Conservation (phyloP, 352 stramenopile species). For the Plasmopara halstedii region DNA sequence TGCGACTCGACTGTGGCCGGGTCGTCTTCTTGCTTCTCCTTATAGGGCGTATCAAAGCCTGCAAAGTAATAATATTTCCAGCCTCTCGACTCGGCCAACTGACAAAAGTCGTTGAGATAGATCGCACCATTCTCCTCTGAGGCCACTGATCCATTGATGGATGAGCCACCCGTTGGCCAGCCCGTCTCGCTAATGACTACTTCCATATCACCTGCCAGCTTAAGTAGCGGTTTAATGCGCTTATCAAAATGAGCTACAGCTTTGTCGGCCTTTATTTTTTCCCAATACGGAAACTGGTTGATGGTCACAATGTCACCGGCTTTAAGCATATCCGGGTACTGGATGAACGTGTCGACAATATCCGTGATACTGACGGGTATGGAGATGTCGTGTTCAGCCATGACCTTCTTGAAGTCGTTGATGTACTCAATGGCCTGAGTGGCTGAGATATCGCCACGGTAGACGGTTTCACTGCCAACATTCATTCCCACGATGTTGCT, state of each 20-base stretch:
- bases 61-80: slow-evolving; percentile 88
- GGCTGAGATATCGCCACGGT: slow-evolving; percentile 66
- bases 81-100: slow-evolving; percentile 45
- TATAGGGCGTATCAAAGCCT: slow-evolving; percentile 78
- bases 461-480: slow-evolving; percentile 75
- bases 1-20: slow-evolving; percentile 52
- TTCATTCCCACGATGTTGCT: slow-evolving; percentile 78
- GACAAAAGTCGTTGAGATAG: slow-evolving; percentile 77
- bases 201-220: slow-evolving; percentile 57
- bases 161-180: slow-evolving; percentile 60
- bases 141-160: slow-evolving; percentile 51
- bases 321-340: slow-evolving; percentile 70
- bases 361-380: slow-evolving; percentile 70
- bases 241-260: slow-evolving; percentile 63
- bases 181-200: slow-evolving; percentile 81
- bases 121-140: slow-evolving; percentile 41
- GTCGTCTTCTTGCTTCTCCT: slow-evolving; percentile 44
- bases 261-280: slow-evolving; percentile 47
- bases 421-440: slow-evolving; percentile 65
- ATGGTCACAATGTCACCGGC: slow-evolving; percentile 72
- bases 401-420: slow-evolving; percentile 64
- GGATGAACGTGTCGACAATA: slow-evolving; percentile 68
- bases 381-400: slow-evolving; percentile 47
- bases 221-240: slow-evolving; percentile 59
- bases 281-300: slow-evolving; percentile 86